These are phyloP conservation scores for Cladosporium sp. DNA, from an alignment of 2,329 filamentous ascomycete genomes.

Conservation along the genomic window DNA sequence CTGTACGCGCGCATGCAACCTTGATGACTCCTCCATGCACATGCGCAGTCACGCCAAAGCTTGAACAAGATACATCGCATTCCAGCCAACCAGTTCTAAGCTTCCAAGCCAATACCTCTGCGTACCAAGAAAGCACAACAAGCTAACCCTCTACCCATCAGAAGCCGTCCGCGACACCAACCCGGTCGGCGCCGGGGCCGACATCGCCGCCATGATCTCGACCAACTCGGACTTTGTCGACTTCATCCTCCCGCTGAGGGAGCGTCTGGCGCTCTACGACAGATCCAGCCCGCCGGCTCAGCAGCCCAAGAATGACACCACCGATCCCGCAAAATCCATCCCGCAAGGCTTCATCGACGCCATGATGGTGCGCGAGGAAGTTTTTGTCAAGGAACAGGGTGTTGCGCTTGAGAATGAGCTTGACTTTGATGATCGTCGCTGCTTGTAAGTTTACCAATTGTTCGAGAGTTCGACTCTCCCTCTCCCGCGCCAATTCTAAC, in stretches of 20 bases:
- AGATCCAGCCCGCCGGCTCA: slow-evolving; percentile 21
- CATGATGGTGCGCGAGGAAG: slow-evolving; percentile 53
- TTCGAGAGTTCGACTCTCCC: no score
- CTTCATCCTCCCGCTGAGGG: slow-evolving; percentile 25
- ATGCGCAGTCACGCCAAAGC: background rate
- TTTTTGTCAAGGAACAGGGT: slow-evolving; percentile 56
- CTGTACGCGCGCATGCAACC: background rate
- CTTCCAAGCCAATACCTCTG: background rate
- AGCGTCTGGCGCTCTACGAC: slow-evolving; percentile 31
- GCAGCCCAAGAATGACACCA: slow-evolving; percentile 29
- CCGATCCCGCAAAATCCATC: slow-evolving; percentile 27
- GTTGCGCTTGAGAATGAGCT: slow-evolving; percentile 64
- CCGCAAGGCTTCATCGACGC: slow-evolving; percentile 49
- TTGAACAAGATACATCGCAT: no score
- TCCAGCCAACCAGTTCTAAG: no score
- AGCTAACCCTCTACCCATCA: background rate
- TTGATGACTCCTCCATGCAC: slow-evolving; percentile 2
- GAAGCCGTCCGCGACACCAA: background rate
- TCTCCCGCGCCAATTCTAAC: no score
- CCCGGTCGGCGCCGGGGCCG: slow-evolving; percentile 1
- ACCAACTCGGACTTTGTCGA: slow-evolving; percentile 30
- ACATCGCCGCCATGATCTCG: slow-evolving; percentile 9
- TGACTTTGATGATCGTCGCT: slow-evolving; percentile 73
- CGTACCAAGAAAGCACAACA: no score
- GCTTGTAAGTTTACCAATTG: slow-evolving; percentile 38